phyloP scores from a whole-genome alignment of 148 eudicot species.

The Cornus controversa region DNA sequence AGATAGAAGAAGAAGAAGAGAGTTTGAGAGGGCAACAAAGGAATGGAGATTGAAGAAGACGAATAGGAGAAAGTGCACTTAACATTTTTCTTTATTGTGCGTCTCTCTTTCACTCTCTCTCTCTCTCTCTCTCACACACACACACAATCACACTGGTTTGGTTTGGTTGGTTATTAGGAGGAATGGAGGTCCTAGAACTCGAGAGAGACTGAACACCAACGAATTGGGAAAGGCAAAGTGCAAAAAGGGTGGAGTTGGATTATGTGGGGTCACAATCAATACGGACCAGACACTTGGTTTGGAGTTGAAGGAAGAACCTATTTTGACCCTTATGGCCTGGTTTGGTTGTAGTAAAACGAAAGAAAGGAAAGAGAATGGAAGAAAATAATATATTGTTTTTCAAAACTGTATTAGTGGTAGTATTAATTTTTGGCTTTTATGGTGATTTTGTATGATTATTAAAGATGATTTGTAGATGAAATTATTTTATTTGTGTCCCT shows the following conservation, averaged over 20 bases:
- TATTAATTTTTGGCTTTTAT: too few relatives aligned
- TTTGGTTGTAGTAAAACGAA: too few relatives aligned
- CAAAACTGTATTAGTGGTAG: too few relatives aligned
- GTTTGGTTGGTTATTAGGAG: not conserved
- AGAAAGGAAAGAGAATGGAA: too few relatives aligned
- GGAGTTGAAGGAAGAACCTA: too few relatives aligned
- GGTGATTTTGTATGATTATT: too few relatives aligned
- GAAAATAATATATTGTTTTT: too few relatives aligned
- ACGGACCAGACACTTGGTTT: conserved; percentile 24
- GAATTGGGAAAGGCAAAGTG: not conserved
- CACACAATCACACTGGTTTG: not conserved
- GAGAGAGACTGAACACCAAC: not conserved
- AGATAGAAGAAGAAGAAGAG: conserved; percentile 27
- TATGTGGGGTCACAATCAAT: conserved; percentile 33
- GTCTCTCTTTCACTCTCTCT: conserved; percentile 1
- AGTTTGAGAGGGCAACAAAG: conserved; percentile 39
- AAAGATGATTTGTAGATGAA: too few relatives aligned
- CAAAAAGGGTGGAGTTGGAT: conserved; percentile 22
- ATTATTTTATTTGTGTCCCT: too few relatives aligned
- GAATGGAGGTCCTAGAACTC: not conserved
- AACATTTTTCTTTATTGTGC: conserved; percentile 25
- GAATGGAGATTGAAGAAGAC: conserved; percentile 54
- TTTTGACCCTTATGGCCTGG: too few relatives aligned
- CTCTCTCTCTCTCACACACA: not conserved
- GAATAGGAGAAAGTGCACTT: conserved; percentile 32